Evolutionary conservation across 495 filamentous ascomycete species (phyloP), one percentile per base, ranked within the genome.

Genomic region (Apodospora peruviana): DNA sequence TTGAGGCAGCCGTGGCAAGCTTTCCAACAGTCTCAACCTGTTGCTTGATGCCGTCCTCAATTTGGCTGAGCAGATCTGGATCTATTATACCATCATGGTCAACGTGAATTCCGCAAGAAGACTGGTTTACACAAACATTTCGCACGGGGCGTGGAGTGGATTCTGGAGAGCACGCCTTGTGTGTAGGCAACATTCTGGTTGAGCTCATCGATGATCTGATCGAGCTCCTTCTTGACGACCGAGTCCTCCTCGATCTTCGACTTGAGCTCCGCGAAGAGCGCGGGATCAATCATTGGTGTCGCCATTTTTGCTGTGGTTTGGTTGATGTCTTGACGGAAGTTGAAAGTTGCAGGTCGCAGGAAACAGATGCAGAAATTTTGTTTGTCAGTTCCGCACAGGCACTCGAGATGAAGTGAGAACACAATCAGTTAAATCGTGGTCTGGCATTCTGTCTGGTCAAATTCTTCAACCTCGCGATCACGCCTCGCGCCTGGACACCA

Each of bases 211-310:
- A 91, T 74, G 50, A 95, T 85, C 20, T 90, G 84, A 43, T 84
- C 79, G 23, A 98, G 77, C 60, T 88, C 84, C 74, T 96, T 91
- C 55, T 87, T 83, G 40, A 93, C 78, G 36, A 74, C 71, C 16
- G 77, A 73, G 67, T 98, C 93, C 60, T 91, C 85, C 59, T 98
- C 94, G 56, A 96, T 87, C 61, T 90, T 90, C 38, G 79, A 70
- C 65, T 96, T 91, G 47, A 98, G 84, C 59, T 85, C 75, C 52
- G 90, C 83, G 65, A 97, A 96, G 58, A 97, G 90, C 23, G 71
- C 76, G 39, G 86, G 83, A 67, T 94, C 83, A 40, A 96, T 85
- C 76, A 79, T 75, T 36, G 62, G 57, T 19, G 42, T 55, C 23
- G 64, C 56, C 60, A 69, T 71, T 45, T 29, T 48, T 34, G 20